A percentile compares a stretch with the other conserved stretches of the same genome.
phyloP scores from a whole-genome alignment of 1,284 basidiomycete genomes.

The Takashimella tepidaria region DNA sequence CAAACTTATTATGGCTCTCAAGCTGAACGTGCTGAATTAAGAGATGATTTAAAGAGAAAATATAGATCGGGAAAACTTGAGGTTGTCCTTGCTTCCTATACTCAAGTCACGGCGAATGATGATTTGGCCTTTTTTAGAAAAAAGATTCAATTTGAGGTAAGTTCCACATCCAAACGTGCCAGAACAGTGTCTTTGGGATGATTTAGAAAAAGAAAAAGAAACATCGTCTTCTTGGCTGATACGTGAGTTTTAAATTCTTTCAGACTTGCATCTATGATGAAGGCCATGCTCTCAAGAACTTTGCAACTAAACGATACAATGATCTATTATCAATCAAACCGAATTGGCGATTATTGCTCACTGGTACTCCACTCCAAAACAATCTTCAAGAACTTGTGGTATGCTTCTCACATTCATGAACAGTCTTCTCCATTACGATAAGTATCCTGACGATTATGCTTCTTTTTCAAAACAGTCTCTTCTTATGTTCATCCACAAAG shows the following conservation, averaged over 20 bases:
- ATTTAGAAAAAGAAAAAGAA: too few species aligned
- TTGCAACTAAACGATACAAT: conserved; percentile 89
- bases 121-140: conserved; percentile 86
- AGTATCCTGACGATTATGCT: too few species aligned
- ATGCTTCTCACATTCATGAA: conserved; percentile 51
- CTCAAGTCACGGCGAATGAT: conserved; percentile 76
- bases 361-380: conserved; percentile 86
- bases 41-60: conserved; percentile 58
- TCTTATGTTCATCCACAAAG: conserved; percentile 95
- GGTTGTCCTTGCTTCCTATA: conserved; percentile 94
- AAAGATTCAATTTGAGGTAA: conserved; percentile 77
- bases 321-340: conserved; percentile 79
- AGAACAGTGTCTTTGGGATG: too few species aligned
- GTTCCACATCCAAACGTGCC: conserved; percentile 43
- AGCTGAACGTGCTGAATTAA: conserved; percentile 72
- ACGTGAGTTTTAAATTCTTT: too few species aligned
- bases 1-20: conserved; percentile 92
- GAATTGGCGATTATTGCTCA: conserved; percentile 85
- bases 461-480: too few species aligned
- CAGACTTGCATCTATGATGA: conserved; percentile 91
- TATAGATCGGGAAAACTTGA: conserved; percentile 71
- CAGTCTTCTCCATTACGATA: too few species aligned
- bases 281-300: conserved; percentile 94
- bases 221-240: too few species aligned
- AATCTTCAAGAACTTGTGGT: conserved; percentile 84